Evolutionary conservation across 257 asterid species (phyloP), one percentile per base, ranked within the genome.

Genomic region (Perilla frutescens): DNA sequence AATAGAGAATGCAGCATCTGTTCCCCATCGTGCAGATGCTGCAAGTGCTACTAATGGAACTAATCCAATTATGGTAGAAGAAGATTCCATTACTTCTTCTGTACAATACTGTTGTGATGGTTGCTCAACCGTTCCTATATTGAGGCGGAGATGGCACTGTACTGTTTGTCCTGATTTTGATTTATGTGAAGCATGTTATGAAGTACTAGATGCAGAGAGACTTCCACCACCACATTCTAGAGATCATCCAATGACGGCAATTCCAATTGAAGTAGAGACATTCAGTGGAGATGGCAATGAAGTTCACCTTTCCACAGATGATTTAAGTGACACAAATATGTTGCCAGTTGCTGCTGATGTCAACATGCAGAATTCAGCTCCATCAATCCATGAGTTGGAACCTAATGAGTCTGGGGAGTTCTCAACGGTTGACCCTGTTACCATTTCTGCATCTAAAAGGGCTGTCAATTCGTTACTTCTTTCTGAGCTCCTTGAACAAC

Each of bases 91-190:
- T 66, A 92, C 98, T 45, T 95, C 99, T 70, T 89, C 99, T 45
- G 98, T 95, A 41, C 99, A 95, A 71, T 95, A 92, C 82, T 90
- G 98, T 73, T 95, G 99, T 82, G 99, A 95, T 75, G 98, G 98
- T 56, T 95, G 99, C 80, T 95, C 99, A 62, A 90, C 98, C 72
- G 99, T 92, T 79, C 99, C 99, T 74, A 95, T 95, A 60, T 84
- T 84, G 73, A 87, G 99, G 82, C 89, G 96, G 39, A 87, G 99
- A 76, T 95, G 99, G 99, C 99, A 95, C 78, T 95, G 99, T 73
- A 83, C 97, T 69, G 81, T 95, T 81, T 95, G 99, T 80, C 98
- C 99, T 29, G 99, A 95, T 87, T 95, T 95, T 73, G 99, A 95
- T 87, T 82, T 95, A 79, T 95, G 99, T 66, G 99, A 95, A 82